Conservation (phyloP, 805 yeast species). For the Candida krabiensis region DNA sequence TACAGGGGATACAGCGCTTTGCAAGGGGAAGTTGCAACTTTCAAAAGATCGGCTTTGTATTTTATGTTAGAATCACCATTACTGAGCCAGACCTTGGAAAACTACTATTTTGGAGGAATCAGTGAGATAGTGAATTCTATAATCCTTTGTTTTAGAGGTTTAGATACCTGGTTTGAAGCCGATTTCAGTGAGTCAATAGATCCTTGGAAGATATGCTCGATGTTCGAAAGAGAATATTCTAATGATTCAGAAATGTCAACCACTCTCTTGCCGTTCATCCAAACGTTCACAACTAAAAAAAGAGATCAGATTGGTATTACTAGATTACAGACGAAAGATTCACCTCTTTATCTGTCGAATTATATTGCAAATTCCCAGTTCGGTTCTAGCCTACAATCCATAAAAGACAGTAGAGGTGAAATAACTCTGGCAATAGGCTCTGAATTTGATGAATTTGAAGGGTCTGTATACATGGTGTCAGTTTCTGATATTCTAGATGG, state of each 20-base stretch:
- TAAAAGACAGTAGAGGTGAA: slow-evolving; percentile 38
- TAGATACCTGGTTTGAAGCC: slow-evolving; percentile 43
- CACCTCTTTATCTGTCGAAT: slow-evolving; percentile 14
- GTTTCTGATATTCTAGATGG: slow-evolving; percentile 28
- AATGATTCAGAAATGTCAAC: too few relatives aligned
- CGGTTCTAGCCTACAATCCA: slow-evolving; percentile 45
- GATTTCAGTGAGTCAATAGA: slow-evolving; percentile 18
- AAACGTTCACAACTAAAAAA: too few relatives aligned
- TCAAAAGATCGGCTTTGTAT: slow-evolving; percentile 9
- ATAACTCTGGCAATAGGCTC: slow-evolving; percentile 51
- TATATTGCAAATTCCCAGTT: slow-evolving; percentile 38
- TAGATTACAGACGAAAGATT: too few relatives aligned
- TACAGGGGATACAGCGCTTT: slow-evolving; percentile 54
- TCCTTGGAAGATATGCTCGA: slow-evolving; percentile 39
- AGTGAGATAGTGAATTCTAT: slow-evolving; percentile 45
- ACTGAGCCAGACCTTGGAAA: slow-evolving; percentile 41
- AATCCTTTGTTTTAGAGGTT: slow-evolving; percentile 36
- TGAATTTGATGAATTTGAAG: slow-evolving; percentile 43
- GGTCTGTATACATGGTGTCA: slow-evolving; percentile 47
- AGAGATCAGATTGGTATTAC: too few relatives aligned
- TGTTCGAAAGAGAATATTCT: slow-evolving; percentile 7
- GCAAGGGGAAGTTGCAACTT: slow-evolving; percentile 40
- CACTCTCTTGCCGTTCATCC: too few relatives aligned
- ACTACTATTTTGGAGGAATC: slow-evolving; percentile 54
- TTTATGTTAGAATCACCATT: slow-evolving; percentile 40